Conservation (phyloP, 2,329 filamentous ascomycete genomes). For the Calonectria fujianensis region DNA sequence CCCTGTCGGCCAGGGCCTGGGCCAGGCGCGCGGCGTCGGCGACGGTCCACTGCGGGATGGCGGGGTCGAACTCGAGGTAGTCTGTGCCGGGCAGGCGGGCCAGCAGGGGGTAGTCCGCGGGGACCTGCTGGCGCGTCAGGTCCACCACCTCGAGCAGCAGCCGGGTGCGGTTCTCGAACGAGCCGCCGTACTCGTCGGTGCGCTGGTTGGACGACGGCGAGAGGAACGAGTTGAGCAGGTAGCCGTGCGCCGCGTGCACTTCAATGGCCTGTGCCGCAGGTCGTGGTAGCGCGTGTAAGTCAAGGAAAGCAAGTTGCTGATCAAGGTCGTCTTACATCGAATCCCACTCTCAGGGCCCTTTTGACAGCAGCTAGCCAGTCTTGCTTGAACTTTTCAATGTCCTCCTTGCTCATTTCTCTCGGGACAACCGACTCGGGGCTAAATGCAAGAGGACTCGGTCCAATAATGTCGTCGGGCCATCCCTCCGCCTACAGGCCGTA, state of each 20-base stretch:
- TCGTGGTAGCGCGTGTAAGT: not conserved
- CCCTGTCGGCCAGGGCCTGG: conserved; percentile 74
- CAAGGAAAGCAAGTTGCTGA: not conserved
- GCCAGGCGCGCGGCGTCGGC: conserved; percentile 81
- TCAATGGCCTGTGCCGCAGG: conserved; percentile 48
- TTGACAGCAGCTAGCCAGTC: conserved; percentile 49
- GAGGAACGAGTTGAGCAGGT: conserved; percentile 68
- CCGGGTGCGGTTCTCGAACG: conserved; percentile 66
- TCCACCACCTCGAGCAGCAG: conserved; percentile 57
- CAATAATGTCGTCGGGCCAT: conserved; percentile 53
- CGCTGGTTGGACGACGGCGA: conserved; percentile 66
- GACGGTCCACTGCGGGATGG: conserved; percentile 73
- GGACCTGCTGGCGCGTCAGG: conserved; percentile 45
- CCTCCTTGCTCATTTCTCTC: conserved; percentile 49
- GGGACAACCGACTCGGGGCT: conserved; percentile 48
- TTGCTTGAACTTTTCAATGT: conserved; percentile 51
- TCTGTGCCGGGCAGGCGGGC: conserved; percentile 82
- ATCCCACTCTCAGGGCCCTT: conserved; percentile 47
- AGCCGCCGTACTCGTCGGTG: conserved; percentile 68
- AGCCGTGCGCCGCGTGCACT: conserved; percentile 68
- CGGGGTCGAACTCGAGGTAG: conserved; percentile 78
- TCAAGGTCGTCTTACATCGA: conserved; percentile 43
- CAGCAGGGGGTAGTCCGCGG: conserved; percentile 73
- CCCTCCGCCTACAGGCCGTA: conserved; percentile 45
- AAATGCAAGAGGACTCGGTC: conserved; percentile 49